A percentile compares a stretch with the other conserved stretches of the same genome.
Conservation (phyloP, 306 rosid genomes). For the Canavalia gladiata region DNA sequence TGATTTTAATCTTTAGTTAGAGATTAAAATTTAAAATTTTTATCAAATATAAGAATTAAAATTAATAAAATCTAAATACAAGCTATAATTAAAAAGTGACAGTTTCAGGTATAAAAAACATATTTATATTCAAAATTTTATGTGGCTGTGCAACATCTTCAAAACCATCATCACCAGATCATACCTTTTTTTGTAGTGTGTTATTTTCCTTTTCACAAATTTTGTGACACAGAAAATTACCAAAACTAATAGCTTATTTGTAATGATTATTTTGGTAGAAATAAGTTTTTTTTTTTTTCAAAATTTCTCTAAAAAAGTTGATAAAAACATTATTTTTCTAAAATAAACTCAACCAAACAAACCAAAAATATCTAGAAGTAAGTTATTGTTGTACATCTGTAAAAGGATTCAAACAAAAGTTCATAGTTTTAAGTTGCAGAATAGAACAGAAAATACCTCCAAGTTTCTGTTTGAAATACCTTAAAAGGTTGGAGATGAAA, state of each 20-base stretch:
- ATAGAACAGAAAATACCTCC: neutral
- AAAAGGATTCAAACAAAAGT: neutral
- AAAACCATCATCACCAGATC: neutral
- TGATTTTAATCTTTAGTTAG: no score
- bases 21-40: no score
- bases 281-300: no score
- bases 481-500: neutral
- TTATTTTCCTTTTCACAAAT: neutral
- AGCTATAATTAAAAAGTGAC: neutral
- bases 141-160: neutral
- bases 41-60: neutral
- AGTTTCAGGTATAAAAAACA: no score
- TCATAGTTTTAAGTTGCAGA: neutral
- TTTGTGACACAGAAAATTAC: constrained; percentile 9
- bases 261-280: no score
- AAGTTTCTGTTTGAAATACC: neutral
- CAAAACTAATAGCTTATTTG: neutral
- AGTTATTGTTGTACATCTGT: neutral
- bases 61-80: neutral
- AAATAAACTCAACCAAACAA: no score
- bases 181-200: neutral
- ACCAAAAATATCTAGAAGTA: no score
- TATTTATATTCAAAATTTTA: no score
- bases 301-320: no score
- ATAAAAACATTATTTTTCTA: no score